These are phyloP conservation scores for Blastobotrys terrestris DNA, from an alignment of 805 yeast species.

Conservation along the genomic window DNA sequence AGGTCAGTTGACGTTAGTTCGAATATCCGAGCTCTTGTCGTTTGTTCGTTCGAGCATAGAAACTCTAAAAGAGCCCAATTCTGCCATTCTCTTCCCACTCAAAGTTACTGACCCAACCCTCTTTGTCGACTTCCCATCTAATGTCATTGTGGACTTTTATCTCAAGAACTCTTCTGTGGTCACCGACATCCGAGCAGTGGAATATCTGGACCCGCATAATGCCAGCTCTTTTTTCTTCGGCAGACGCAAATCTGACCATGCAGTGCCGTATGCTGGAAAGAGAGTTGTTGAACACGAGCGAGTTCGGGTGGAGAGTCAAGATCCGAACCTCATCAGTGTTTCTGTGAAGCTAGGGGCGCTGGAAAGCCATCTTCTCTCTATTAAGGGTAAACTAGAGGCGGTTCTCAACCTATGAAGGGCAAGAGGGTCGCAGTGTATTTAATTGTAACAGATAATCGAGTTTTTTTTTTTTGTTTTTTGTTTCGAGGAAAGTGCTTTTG, in stretches of 20 bases:
- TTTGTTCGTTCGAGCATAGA: constrained; percentile 6
- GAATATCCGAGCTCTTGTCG: constrained; percentile 1
- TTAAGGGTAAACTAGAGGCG: constrained; percentile 32
- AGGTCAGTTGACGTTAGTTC: background rate
- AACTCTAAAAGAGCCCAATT: constrained; percentile 10
- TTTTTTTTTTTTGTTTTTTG: too few relatives aligned
- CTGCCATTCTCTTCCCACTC: constrained; percentile 11
- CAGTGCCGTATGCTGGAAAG: constrained; percentile 12
- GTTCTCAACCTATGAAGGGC: background rate
- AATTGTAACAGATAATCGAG: too few relatives aligned
- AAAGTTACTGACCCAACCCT: constrained; percentile 5
- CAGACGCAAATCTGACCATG: background rate
- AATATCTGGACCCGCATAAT: constrained; percentile 6
- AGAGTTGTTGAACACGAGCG: constrained; percentile 18
- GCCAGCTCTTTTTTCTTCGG: constrained; percentile 3
- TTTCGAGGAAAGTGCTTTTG: too few relatives aligned
- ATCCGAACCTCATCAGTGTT: constrained; percentile 22
- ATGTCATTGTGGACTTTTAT: constrained; percentile 18
- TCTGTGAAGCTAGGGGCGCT: constrained; percentile 20
- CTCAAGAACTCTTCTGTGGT: constrained; percentile 16
- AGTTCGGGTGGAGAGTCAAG: constrained; percentile 21
- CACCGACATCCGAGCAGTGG: constrained; percentile 16
- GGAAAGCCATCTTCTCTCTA: constrained; percentile 17
- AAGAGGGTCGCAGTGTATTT: too few relatives aligned
- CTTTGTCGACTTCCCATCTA: constrained; percentile 14